phyloP scores from a whole-genome alignment of 257 asterid genomes.

The Solanum boliviense region DNA sequence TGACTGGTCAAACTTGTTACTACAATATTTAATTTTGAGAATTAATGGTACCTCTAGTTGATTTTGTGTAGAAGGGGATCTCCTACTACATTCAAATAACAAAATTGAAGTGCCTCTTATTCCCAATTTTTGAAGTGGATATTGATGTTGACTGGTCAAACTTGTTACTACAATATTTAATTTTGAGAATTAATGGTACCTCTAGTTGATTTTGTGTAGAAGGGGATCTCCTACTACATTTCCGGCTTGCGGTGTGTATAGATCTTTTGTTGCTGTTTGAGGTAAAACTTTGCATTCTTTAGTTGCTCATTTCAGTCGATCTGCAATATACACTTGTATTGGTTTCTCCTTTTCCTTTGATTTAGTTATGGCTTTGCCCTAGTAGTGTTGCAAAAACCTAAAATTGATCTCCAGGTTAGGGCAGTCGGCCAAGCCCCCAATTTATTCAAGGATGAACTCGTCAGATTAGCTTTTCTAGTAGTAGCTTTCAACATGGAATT shows the following conservation, averaged over 20 bases:
- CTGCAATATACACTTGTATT: neutral
- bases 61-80: neutral
- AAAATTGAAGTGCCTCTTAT: too few relatives aligned
- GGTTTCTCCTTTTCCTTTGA: neutral
- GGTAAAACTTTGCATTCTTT: neutral
- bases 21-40: neutral
- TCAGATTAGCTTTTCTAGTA: neutral
- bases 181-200: neutral
- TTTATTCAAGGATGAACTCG: neutral
- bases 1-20: neutral
- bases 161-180: neutral
- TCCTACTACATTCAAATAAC: neutral
- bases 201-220: neutral
- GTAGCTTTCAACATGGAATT: neutral
- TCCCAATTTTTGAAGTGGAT: neutral
- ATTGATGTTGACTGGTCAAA: neutral
- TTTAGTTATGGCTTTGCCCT: neutral
- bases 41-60: too few relatives aligned
- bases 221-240: neutral
- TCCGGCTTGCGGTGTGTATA: neutral
- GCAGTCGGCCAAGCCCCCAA: neutral
- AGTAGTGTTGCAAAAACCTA: neutral
- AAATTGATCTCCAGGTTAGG: neutral
- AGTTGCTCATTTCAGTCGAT: neutral
- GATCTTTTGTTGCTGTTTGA: neutral